Evolutionary conservation across 768 basidiomycete genomes (phyloP), one percentile per base, ranked within the genome.

Genomic region (Lenzites betulinus): DNA sequence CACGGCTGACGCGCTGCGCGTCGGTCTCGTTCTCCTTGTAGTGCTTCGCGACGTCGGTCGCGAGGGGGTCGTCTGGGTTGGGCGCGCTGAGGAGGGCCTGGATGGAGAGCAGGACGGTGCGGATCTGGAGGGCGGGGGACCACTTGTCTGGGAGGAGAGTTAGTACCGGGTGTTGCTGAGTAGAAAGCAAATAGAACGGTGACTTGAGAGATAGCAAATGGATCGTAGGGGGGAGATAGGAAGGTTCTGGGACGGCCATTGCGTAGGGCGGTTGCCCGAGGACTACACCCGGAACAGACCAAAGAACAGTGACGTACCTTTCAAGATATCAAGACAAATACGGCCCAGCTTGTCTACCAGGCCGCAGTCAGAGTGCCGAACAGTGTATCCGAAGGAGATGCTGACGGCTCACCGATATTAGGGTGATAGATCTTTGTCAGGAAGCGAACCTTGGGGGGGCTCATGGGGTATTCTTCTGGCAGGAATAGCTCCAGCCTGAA

Each of bases 381-480:
- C 35, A 42, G 23, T n/a, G 18, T 35, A 23, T 12, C 12, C 30
- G 30, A 4, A 52, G 35, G 43, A 39, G 38, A 28, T 46, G 56
- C 28, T 48, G 15, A 38, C 50, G 48, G 76, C 92, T 69, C 71
- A 97, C 96, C 96, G 77, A 99, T 99, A 75, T 99, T 99, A 49
- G 97, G 95, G 75, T 98, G 95, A 79, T 96, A 95, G 80, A 98
- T 96, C 88, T 95, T 95, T 58, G 95, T 97, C 67, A 97, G 79
- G 79, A 96, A 98, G 66, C 96, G 83, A 59, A 99, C 97, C 77
- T 99, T 99, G 23, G 97, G 97, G 0, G 97, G 96, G 51, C 90
- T 92, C 97, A 99, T 99, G 1, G 97, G 97, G 77, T 99, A 99
- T 75, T 98, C 97, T 75, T 98, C 97, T 4, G 97, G 97, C 26